Base-by-base conservation (phyloP, 1,284 basidiomycete species). In the Xanthoconium separans region DNA sequence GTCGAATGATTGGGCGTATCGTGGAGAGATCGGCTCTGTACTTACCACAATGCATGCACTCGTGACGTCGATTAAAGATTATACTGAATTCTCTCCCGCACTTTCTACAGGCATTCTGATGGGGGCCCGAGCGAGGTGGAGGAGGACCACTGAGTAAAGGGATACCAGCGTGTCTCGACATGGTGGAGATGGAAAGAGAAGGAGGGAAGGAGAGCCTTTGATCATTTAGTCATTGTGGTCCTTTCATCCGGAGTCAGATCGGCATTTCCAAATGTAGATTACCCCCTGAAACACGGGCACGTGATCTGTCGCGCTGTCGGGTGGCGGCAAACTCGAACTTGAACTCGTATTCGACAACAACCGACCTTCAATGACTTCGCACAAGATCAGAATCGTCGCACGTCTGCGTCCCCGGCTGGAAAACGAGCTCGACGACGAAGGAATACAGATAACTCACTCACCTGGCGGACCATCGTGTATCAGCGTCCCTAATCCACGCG, bases 11-110 rank as follows among this genome's bases (percentile, higher is more conserved):
- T 3, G 2, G 12, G 34, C 15, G 22, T 41, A n/a, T 43, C 33
- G 15, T 11, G 39, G 9, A 10, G 39, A 43, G 29, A 31, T 45
- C 44, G 29, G 73, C 83, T n/a, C 9, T 13, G 15, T 18, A 50
- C 53, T 61, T 65, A 86, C 88, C 87, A 64, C 88, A 91, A 62
- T 91, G 89, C 66, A 87, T 84, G 66, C 88, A 91, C 58, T 73
- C 80, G 60, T 81, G 77, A 44, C 82, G 76, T 52, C 88, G 74
- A 51, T 81, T 73, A 61, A 91, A 84, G 36, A 90, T 57, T 33
- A 87, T 64, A 61, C 79, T 84, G 69, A 91, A 90, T 66, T 90
- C 89, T 66, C 81, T 89, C 65, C 77, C 81, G 66, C 88, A 91
- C 65, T 84, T 89, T 65, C 86, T 78, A 60, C 88, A 91, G 7